A percentile compares a stretch with the other conserved stretches of the same genome.
These are phyloP conservation scores for Cyberlindnera euphorbiiphila DNA, from an alignment of 805 yeast genomes.

Conservation along the genomic window DNA sequence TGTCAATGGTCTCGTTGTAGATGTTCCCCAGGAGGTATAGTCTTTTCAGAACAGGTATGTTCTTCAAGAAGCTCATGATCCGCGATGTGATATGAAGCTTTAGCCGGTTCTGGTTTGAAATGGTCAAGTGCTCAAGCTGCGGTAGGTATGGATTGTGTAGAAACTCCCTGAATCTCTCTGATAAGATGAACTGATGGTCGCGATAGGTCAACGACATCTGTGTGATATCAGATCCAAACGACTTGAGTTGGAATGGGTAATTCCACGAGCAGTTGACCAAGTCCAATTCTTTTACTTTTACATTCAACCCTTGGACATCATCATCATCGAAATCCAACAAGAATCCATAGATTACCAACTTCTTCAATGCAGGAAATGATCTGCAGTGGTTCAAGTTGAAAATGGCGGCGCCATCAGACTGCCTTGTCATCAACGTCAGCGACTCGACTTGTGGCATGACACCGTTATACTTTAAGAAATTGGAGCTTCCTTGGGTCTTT, in stretches of 20 bases:
- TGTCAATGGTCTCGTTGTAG: constrained; percentile 31
- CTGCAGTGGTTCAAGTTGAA: constrained; percentile 44
- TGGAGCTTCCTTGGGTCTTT: constrained; percentile 30
- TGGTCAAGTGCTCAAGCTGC: constrained; percentile 25
- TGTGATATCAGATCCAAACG: constrained; percentile 27
- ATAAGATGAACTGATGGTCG: constrained; percentile 32
- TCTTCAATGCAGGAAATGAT: constrained; percentile 33
- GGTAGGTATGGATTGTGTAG: constrained; percentile 28
- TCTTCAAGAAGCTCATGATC: constrained; percentile 30
- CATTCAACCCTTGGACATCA: constrained; percentile 21
- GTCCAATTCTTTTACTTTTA: constrained; percentile 24
- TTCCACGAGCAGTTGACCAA: constrained; percentile 52
- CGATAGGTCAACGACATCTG: constrained; percentile 28
- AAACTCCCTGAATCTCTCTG: constrained; percentile 34
- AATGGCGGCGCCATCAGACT: constrained; percentile 21
- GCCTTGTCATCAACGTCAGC: constrained; percentile 23
- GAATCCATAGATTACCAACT: constrained; percentile 36
- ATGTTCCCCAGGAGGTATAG: constrained; percentile 31
- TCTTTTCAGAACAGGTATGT: constrained; percentile 30
- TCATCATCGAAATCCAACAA: constrained; percentile 40
- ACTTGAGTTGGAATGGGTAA: constrained; percentile 45
- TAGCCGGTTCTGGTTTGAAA: constrained; percentile 28
- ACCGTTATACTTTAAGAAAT: constrained; percentile 32
- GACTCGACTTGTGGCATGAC: constrained; percentile 10
- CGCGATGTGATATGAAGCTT: constrained; percentile 31